A percentile compares a stretch with the other conserved stretches of the same genome.
Evolutionary conservation across 2,329 filamentous ascomycete genomes (phyloP).

Genomic region (Cercospora canescens): DNA sequence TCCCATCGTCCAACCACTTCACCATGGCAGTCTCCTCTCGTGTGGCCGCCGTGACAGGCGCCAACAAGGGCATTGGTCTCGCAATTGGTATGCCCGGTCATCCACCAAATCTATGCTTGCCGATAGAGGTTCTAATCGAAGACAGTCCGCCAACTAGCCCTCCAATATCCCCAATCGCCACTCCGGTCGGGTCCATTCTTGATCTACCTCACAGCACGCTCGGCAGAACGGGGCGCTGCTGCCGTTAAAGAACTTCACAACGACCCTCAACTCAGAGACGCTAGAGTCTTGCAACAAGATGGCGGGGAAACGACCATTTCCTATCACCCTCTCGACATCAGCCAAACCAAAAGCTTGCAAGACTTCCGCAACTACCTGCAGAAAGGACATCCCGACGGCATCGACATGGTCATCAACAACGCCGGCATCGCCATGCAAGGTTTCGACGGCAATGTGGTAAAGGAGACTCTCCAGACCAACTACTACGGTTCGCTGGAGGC

Average conservation of each 20-base stretch:
- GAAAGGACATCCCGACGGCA: slow-evolving; percentile 48
- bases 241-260: slow-evolving; percentile 46
- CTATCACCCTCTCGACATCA: slow-evolving; percentile 52
- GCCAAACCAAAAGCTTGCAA: slow-evolving; percentile 46
- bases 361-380: slow-evolving; percentile 45
- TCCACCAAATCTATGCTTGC: neutral
- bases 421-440: slow-evolving; percentile 42
- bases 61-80: slow-evolving; percentile 55
- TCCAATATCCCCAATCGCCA: slow-evolving; percentile 53
- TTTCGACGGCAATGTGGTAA: slow-evolving; percentile 49
- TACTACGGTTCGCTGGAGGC: slow-evolving; percentile 54
- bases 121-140: neutral
- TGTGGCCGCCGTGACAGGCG: slow-evolving; percentile 56
- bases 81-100: slow-evolving; percentile 42
- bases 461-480: slow-evolving; percentile 52
- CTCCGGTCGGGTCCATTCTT: slow-evolving; percentile 51
- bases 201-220: slow-evolving; percentile 57
- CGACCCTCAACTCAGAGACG: slow-evolving; percentile 48
- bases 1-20: neutral
- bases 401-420: slow-evolving; percentile 58
- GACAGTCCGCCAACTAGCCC: slow-evolving; percentile 53
- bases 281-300: slow-evolving; percentile 46
- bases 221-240: slow-evolving; percentile 48
- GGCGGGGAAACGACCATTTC: slow-evolving; percentile 50
- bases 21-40: slow-evolving; percentile 34